Evolutionary conservation across 2,329 filamentous ascomycete genomes (phyloP), one percentile per base, ranked within the genome.

Genomic region (Leptographium radiaticola): DNA sequence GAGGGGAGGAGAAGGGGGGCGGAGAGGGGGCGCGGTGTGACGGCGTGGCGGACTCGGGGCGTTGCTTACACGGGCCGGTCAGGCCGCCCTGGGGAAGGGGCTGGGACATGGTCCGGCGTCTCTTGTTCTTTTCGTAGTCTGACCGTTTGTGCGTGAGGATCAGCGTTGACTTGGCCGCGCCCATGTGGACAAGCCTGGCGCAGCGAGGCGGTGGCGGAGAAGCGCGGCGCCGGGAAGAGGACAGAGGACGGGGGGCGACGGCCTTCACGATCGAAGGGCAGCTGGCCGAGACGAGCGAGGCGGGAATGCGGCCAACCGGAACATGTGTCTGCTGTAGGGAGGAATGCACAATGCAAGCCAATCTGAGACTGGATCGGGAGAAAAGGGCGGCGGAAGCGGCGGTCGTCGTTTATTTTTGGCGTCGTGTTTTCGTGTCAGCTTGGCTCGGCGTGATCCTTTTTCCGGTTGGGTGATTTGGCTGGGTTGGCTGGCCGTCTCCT

Each of bases 51-150:
- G 25, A 25, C 25, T 25, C 25, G 25, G 25, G 25, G 25, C 25
- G 25, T 25, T 18, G 64, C 73, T 64, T 57, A 73, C 74, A 71
- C 59, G 68, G 62, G 39, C 74, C 75, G 34, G 67, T 69, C 47
- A 68, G 64, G 52, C 62, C 63, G 53, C 66, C 67, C 44, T 64
- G 55, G 13, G 58, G 54, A 20, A 60, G 53, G 20, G 54, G 51
- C 40, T 55, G 53, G 10, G 57, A 51, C 59, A 60, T 60, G 49
- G 25, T 30, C 30, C 42, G 11, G 30, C 16, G 52, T 25, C 40
- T 55, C 53, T 39, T 53, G 45, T 51, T 49, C 39, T 39, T 56
- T 50, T 33, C 52, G 47, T 15, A 36, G 49, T 33, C 43, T 4
- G 46, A 46, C 48, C 47, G 57, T 52, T 51, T 36, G 49, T 56